A percentile compares a stretch with the other conserved stretches of the same genome.
Conservation (phyloP, 2,329 filamentous ascomycete genomes). For the Cladobotryum protrusum region DNA sequence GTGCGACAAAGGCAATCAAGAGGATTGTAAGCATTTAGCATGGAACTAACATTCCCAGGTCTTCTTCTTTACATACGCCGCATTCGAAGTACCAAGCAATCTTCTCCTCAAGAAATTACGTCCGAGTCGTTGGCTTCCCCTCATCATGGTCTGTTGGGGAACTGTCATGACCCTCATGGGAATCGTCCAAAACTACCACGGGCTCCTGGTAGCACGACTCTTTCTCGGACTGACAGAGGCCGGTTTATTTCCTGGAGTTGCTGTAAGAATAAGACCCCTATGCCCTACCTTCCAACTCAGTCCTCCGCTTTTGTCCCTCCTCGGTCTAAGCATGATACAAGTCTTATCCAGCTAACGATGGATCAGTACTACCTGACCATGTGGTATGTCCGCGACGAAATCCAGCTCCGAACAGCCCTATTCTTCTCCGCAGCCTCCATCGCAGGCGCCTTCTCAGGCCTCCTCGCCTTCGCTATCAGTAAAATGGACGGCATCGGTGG, state of each 20-base stretch:
- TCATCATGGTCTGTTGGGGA: conserved; percentile 63
- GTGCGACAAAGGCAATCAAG: too few species aligned
- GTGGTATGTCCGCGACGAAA: conserved; percentile 54
- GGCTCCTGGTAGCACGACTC: conserved; percentile 45
- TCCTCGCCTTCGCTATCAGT: conserved; percentile 63
- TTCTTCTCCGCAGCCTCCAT: conserved; percentile 81
- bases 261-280: conserved; percentile 24
- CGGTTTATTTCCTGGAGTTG: conserved; percentile 59
- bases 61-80: conserved; percentile 73
- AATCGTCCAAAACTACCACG: conserved; percentile 42
- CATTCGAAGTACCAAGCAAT: conserved; percentile 74
- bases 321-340: not conserved
- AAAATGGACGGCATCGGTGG: conserved; percentile 62
- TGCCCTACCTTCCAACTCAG: not conserved
- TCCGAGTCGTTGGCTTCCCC: conserved; percentile 67
- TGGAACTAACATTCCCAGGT: conserved; percentile 29
- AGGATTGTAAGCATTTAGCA: too few species aligned
- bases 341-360: not conserved
- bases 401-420: conserved; percentile 54
- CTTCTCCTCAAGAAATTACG: conserved; percentile 67
- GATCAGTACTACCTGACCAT: conserved; percentile 47
- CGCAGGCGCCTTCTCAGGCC: conserved; percentile 69
- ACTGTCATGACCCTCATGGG: conserved; percentile 47
- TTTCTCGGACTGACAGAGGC: conserved; percentile 61
- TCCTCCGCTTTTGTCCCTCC: too few species aligned